These are phyloP conservation scores for Penicillium psychrofluorescens DNA, from an alignment of 495 filamentous ascomycete genomes.

Conservation along the genomic window DNA sequence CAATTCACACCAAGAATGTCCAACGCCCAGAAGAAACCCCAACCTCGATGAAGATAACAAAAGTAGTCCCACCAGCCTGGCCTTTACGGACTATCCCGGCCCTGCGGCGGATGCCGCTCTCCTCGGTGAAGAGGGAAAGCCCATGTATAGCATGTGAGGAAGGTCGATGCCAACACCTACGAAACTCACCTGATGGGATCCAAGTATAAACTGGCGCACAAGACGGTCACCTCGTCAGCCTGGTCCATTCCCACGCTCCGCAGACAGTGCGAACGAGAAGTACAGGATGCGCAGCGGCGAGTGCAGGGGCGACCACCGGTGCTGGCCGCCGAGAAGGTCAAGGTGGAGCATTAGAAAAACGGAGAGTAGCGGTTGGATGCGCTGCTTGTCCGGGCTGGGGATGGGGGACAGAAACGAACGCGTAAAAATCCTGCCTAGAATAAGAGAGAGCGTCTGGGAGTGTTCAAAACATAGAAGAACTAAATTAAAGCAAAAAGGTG, in stretches of 20 bases:
- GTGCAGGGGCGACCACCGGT: conserved; percentile 26
- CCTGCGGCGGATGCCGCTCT: not conserved
- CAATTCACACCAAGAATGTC: too few relatives aligned
- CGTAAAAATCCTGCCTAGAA: not conserved
- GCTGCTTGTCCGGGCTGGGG: conserved; percentile 14
- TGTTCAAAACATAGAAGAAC: too few relatives aligned
- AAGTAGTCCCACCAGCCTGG: not conserved
- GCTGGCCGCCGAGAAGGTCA: conserved; percentile 22
- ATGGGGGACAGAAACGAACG: conserved; percentile 9
- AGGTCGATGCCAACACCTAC: conserved; percentile 30
- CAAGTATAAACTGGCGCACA: conserved; percentile 32
- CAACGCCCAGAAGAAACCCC: not conserved
- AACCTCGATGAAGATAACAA: not conserved
- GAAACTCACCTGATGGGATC: conserved; percentile 27
- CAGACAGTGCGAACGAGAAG: conserved; percentile 26
- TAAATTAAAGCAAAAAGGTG: too few relatives aligned
- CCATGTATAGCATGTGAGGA: conserved; percentile 22
- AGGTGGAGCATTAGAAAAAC: conserved; percentile 19
- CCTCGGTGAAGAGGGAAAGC: conserved; percentile 7
- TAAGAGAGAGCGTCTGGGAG: too few relatives aligned
- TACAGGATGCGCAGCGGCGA: conserved; percentile 24
- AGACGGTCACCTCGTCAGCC: conserved; percentile 15
- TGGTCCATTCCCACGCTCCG: conserved; percentile 30
- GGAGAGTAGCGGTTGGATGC: conserved; percentile 25
- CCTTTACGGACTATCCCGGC: not conserved